These are phyloP conservation scores for Acorus calamus DNA, from an alignment of 106 monocot genomes.

Conservation along the genomic window DNA sequence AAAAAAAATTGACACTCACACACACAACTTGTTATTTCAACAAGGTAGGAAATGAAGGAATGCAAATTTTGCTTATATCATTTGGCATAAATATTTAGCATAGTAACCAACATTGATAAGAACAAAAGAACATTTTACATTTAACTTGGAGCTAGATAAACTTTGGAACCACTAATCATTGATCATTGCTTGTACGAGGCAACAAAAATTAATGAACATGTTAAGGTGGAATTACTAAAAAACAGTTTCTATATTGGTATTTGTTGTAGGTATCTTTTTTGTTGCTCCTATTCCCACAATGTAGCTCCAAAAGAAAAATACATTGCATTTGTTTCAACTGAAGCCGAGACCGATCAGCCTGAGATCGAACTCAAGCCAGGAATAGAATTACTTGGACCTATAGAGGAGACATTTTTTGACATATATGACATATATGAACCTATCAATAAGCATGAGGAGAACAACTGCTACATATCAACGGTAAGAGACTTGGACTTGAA, in stretches of 20 bases:
- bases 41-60: too few species aligned
- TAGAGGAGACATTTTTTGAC: conserved; percentile 27
- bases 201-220: not conserved
- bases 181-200: not conserved
- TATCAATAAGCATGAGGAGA: conserved; percentile 35
- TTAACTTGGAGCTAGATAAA: not conserved
- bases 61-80: too few species aligned
- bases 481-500: conserved; percentile 20
- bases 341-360: too few species aligned
- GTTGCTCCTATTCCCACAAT: conserved; percentile 12
- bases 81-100: too few species aligned
- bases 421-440: conserved; percentile 81
- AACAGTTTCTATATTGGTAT: not conserved
- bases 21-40: too few species aligned
- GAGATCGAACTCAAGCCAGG: too few species aligned
- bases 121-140: not conserved
- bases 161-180: not conserved
- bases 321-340: too few species aligned
- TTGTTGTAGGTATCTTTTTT: conserved; percentile 65
- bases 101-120: not conserved
- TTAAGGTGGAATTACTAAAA: not conserved
- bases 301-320: too few species aligned
- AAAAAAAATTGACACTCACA: too few species aligned
- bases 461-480: conserved; percentile 61
- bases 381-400: too few species aligned